Conservation (phyloP, 140 eudicot genomes). For the Senecio squalidus region DNA sequence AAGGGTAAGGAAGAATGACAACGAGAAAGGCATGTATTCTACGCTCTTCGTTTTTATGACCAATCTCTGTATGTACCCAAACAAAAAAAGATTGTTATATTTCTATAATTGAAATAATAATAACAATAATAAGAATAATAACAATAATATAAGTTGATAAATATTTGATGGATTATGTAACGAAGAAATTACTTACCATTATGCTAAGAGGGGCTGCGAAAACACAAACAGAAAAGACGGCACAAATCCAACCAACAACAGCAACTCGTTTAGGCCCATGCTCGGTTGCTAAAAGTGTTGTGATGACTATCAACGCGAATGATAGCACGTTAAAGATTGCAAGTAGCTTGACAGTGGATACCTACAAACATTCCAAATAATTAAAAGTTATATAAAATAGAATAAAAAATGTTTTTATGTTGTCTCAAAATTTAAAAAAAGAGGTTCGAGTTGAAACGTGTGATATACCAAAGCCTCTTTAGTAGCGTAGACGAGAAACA, state of each 20-base stretch:
- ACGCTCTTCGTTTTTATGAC: slow-evolving; percentile 81
- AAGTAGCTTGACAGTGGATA: slow-evolving; percentile 41
- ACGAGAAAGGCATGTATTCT: slow-evolving; percentile 72
- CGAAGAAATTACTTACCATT: slow-evolving; percentile 33
- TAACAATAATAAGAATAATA: neutral
- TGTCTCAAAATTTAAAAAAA: neutral
- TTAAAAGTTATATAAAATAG: neutral
- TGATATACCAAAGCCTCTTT: slow-evolving; percentile 36
- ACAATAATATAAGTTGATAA: neutral
- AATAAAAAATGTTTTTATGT: neutral
- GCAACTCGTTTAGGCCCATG: slow-evolving; percentile 22
- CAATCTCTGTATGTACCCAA: slow-evolving; percentile 46
- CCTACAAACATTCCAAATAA: slow-evolving; percentile 22
- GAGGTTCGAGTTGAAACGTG: neutral
- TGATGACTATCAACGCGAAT: slow-evolving; percentile 31
- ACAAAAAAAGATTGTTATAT: neutral
- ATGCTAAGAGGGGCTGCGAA: slow-evolving; percentile 76
- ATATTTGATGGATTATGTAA: neutral
- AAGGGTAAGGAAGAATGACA: slow-evolving; percentile 75
- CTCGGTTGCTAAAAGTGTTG: slow-evolving; percentile 7
- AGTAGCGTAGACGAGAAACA: slow-evolving; percentile 61
- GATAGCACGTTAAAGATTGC: slow-evolving; percentile 36
- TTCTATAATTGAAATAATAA: too few species aligned
- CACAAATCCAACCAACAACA: slow-evolving; percentile 76
- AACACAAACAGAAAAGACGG: slow-evolving; percentile 51